Percentiles rank a stretch among this genome's conserved stretches.
Evolutionary conservation across 805 yeast genomes (phyloP).

Genomic region (Myxozyma geophila): DNA sequence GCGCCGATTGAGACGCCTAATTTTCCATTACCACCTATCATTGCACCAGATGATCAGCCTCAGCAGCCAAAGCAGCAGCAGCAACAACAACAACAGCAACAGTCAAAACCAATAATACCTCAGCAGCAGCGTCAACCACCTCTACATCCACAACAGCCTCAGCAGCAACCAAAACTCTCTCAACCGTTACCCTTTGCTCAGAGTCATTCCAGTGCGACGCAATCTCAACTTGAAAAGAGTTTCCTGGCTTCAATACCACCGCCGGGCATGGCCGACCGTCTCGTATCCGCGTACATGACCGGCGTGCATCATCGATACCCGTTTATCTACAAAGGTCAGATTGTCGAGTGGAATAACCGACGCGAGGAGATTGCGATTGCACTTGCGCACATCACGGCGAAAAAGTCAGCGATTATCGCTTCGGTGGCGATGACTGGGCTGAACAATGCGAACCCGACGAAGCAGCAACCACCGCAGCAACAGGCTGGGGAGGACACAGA

Average conservation of each 20-base stretch:
- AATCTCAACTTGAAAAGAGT: slow-evolving; percentile 17
- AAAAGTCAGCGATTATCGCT: neutral
- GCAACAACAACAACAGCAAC: neutral
- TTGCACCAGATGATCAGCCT: slow-evolving; percentile 1
- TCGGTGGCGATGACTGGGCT: neutral
- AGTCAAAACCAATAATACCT: neutral
- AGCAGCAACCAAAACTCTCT: slow-evolving; percentile 1
- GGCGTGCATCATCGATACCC: slow-evolving; percentile 34
- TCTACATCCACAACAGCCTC: neutral
- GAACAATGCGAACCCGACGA: neutral
- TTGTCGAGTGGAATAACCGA: slow-evolving; percentile 18
- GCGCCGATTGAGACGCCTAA: slow-evolving; percentile 10
- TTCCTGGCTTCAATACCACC: slow-evolving; percentile 25
- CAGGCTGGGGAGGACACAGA: neutral
- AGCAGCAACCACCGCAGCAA: neutral
- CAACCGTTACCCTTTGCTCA: neutral
- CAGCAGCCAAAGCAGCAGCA: neutral
- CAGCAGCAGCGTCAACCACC: neutral
- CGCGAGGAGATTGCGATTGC: slow-evolving; percentile 25
- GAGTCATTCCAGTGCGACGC: neutral
- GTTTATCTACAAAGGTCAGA: slow-evolving; percentile 22
- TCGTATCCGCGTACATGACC: slow-evolving; percentile 26
- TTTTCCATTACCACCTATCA: slow-evolving; percentile 9
- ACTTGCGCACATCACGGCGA: slow-evolving; percentile 18
- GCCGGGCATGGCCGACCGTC: slow-evolving; percentile 20